phyloP scores from a whole-genome alignment of 2,329 filamentous ascomycete species.

The Pseudogymnoascus sp. region DNA sequence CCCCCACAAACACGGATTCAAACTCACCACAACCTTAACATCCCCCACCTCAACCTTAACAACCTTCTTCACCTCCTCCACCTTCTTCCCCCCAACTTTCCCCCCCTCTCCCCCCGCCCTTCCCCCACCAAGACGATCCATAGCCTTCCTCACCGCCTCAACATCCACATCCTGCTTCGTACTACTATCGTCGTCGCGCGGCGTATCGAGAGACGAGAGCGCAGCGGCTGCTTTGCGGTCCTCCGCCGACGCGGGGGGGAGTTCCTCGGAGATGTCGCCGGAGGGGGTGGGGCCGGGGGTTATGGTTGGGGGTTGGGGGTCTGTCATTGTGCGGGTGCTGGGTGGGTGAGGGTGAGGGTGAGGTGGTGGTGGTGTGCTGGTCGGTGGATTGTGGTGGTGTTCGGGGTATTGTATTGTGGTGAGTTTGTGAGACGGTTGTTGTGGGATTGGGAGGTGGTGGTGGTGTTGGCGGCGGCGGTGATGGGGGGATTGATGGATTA shows the following conservation, averaged over 20 bases:
- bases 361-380: background rate
- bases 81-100: conserved; percentile 33
- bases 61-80: conserved; percentile 44
- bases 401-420: background rate
- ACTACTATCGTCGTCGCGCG: conserved; percentile 36
- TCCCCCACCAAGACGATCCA: conserved; percentile 49
- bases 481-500: background rate
- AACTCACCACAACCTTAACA: conserved; percentile 57
- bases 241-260: conserved; percentile 49
- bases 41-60: conserved; percentile 69
- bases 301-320: conserved; percentile 49
- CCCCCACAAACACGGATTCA: background rate
- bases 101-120: conserved; percentile 26
- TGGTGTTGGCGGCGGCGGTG: background rate
- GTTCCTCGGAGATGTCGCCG: conserved; percentile 50
- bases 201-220: conserved; percentile 56
- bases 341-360: too few species aligned
- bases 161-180: conserved; percentile 43
- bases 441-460: background rate
- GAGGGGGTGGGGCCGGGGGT: conserved; percentile 49
- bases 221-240: conserved; percentile 70
- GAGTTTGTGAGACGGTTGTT: background rate
- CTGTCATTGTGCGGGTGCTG: conserved; percentile 41
- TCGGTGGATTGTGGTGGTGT: background rate
- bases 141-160: conserved; percentile 64